A percentile compares a stretch with the other conserved stretches of the same genome.
Conservation (phyloP, 192 early-diverging fungal genomes). For the Kickxella alabastrina region DNA sequence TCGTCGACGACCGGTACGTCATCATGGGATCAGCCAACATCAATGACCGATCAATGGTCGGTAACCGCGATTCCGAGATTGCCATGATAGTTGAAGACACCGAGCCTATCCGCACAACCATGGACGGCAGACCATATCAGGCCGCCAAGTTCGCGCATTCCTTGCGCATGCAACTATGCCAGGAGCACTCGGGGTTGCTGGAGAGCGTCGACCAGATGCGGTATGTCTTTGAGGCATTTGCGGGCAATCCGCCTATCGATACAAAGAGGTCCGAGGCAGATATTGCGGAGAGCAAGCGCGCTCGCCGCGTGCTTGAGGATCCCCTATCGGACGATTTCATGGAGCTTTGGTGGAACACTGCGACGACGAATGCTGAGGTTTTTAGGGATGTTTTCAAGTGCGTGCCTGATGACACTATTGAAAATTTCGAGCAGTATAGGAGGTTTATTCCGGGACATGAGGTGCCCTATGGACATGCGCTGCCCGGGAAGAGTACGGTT, state of each 20-base stretch:
- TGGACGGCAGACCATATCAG: slow-evolving; percentile 73
- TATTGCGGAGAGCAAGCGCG: background rate
- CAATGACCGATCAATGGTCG: slow-evolving; percentile 87
- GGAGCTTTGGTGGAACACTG: slow-evolving; percentile 60
- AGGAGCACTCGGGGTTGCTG: slow-evolving; percentile 77
- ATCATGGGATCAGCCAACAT: slow-evolving; percentile 86
- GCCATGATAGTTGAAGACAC: slow-evolving; percentile 79
- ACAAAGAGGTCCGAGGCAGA: slow-evolving; percentile 14
- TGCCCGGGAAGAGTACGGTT: slow-evolving; percentile 13
- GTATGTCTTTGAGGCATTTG: slow-evolving; percentile 40
- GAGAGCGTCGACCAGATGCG: slow-evolving; percentile 50
- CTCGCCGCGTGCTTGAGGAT: slow-evolving; percentile 54
- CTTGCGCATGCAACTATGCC: slow-evolving; percentile 72
- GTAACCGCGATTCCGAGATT: slow-evolving; percentile 84
- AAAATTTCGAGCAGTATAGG: slow-evolving; percentile 57
- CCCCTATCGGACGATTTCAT: slow-evolving; percentile 65
- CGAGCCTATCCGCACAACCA: slow-evolving; percentile 59
- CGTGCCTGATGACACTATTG: slow-evolving; percentile 78
- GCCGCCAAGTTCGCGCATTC: slow-evolving; percentile 70
- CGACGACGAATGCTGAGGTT: slow-evolving; percentile 61
- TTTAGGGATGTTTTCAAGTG: slow-evolving; percentile 82
- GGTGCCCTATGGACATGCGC: slow-evolving; percentile 42
- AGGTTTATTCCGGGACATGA: slow-evolving; percentile 46
- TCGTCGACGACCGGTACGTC: slow-evolving; percentile 79
- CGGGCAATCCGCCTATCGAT: slow-evolving; percentile 35